phyloP scores from a whole-genome alignment of 2,329 filamentous ascomycete species.

The Phialophora macrospora region DNA sequence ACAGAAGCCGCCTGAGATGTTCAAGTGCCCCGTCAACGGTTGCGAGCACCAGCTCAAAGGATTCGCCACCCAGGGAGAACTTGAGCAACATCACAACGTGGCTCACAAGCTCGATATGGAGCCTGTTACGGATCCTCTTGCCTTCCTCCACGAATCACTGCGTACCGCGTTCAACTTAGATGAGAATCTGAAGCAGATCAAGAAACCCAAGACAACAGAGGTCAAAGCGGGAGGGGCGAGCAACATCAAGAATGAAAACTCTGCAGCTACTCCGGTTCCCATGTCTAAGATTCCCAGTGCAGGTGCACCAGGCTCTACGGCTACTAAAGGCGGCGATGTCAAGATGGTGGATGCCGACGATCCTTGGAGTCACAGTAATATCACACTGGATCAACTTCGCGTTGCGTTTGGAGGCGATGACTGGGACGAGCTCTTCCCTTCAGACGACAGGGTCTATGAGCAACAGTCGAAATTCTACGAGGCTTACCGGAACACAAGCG shows the following conservation, averaged over 20 bases:
- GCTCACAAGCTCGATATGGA: conserved; percentile 56
- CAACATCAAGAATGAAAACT: conserved; percentile 31
- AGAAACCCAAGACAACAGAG: conserved; percentile 42
- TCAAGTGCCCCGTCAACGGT: conserved; percentile 58
- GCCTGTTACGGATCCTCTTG: conserved; percentile 59
- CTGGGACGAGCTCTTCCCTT: conserved; percentile 37
- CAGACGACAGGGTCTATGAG: conserved; percentile 27
- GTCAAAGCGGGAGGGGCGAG: conserved; percentile 12
- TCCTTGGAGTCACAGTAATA: conserved; percentile 35
- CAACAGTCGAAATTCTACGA: conserved; percentile 29
- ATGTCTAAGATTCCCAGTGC: conserved; percentile 34
- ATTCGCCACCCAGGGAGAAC: conserved; percentile 59
- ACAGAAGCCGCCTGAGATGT: conserved; percentile 52
- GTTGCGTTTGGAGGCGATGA: conserved; percentile 37
- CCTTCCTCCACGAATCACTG: conserved; percentile 61
- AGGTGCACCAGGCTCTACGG: conserved; percentile 7
- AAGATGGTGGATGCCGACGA: conserved; percentile 22
- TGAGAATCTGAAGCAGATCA: conserved; percentile 49
- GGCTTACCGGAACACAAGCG: conserved; percentile 32
- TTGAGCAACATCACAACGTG: conserved; percentile 61
- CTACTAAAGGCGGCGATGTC: conserved; percentile 9
- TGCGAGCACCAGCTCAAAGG: conserved; percentile 61
- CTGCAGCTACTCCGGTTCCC: conserved; percentile 28
- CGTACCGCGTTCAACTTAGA: conserved; percentile 56
- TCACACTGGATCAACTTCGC: conserved; percentile 33